Base-by-base conservation (phyloP, 2,329 filamentous ascomycete genomes). In the Arthrinium phaeospermum region DNA sequence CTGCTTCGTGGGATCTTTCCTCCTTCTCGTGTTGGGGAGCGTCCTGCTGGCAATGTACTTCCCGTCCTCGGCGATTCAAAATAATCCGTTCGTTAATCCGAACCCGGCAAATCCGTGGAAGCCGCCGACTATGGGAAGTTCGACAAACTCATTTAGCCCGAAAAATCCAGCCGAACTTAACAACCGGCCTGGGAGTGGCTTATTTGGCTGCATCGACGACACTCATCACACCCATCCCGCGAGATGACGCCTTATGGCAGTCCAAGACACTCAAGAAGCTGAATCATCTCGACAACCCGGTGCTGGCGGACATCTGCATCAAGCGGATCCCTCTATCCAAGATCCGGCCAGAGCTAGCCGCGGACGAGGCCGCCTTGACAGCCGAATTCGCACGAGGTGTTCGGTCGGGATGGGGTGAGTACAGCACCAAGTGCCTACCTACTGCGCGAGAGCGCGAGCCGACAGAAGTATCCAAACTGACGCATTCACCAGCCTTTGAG, bases 361-460 rank as follows among this genome's bases (percentile, higher is more conserved):
- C 75, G 22, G 70, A 72, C 34, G 74, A 76, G 61, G 70, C 73
- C 27, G 73, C 73, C 24, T 68, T 75, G 22, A 53, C 67, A 4
- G 72, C 67, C 3, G 74, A 75, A 53, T 75, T 76, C 68, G 73
- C 72, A 45, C 72, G 74, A 16, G 72, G 72, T 19, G 73, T 73
- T 12, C 75, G 71, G 72, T 47, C 72, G 49, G 75, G 75, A 46
- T 76, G 74, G 44, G 75, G 74, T 76, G 71, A 22, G 75, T 73
- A 12, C 13, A 37, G 22, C 5, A 37, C 37, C 6, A 8, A 41
- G 7, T 41, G 7, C 7, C 37, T 41, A 8, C 37, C 27, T 30
- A 30, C 27, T 30, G 27, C 7, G 37, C 6, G 10, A 8, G 37
- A 10, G 37, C 37, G 10, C 7, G 37, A 41, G 10, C 7, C 7